phyloP scores from a whole-genome alignment of 805 yeast genomes.

The Schwanniomyces sp. region DNA sequence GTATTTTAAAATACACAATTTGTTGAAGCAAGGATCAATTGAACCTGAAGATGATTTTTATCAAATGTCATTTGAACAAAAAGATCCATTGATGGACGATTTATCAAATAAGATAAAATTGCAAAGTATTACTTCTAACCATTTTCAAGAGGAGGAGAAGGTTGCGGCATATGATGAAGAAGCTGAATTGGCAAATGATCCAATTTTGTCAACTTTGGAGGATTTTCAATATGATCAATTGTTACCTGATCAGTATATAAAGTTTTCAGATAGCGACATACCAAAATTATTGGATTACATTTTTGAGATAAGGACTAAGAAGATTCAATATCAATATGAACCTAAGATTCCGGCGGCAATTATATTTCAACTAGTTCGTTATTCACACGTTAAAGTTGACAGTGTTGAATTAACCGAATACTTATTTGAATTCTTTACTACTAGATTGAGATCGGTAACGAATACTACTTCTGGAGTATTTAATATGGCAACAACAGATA shows the following conservation, averaged over 20 bases:
- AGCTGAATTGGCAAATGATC: conserved; percentile 28
- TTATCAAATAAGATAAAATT: conserved; percentile 31
- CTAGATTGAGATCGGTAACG: conserved; percentile 60
- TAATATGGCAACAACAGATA: conserved; percentile 35
- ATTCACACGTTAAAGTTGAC: conserved; percentile 58
- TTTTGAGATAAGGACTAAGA: conserved; percentile 43
- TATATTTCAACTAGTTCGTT: conserved; percentile 67
- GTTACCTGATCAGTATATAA: conserved; percentile 57
- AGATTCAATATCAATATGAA: conserved; percentile 39
- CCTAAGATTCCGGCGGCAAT: conserved; percentile 67
- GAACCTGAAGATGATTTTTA: conserved; percentile 17
- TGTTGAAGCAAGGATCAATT: conserved; percentile 14
- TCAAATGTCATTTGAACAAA: conserved; percentile 12
- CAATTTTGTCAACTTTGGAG: conserved; percentile 22
- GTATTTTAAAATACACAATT: conserved; percentile 54
- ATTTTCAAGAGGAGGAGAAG: conserved; percentile 12
- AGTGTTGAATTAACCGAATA: conserved; percentile 57
- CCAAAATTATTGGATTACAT: conserved; percentile 49
- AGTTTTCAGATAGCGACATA: conserved; percentile 60
- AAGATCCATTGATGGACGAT: conserved; percentile 32
- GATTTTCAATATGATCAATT: conserved; percentile 59
- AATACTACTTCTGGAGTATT: conserved; percentile 61
- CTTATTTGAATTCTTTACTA: conserved; percentile 57
- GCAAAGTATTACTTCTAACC: conserved; percentile 26
- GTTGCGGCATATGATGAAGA: conserved; percentile 23